These are phyloP conservation scores for Gossypium aridum DNA, from an alignment of 441 rosid genomes.

Conservation along the genomic window DNA sequence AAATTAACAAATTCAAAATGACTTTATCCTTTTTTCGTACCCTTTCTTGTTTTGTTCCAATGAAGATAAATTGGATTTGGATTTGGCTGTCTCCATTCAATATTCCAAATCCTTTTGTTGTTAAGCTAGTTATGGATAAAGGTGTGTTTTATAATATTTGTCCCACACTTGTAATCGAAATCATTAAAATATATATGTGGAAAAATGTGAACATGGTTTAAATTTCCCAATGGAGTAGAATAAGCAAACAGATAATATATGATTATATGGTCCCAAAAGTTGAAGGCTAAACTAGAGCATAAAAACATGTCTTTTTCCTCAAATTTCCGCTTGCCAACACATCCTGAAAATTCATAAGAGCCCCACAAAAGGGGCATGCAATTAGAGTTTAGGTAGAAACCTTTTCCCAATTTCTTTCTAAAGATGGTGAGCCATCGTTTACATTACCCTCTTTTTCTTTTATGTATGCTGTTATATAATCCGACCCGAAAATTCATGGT, in stretches of 20 bases:
- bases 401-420: background rate
- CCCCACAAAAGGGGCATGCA: background rate
- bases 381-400: background rate
- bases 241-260: background rate
- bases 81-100: too few species aligned
- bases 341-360: background rate
- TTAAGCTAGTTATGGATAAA: too few species aligned
- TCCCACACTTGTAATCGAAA: background rate
- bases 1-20: too few species aligned
- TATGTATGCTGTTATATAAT: too few species aligned
- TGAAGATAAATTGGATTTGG: too few species aligned
- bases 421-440: too few species aligned
- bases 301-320: background rate
- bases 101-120: too few species aligned
- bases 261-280: background rate
- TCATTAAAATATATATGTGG: background rate
- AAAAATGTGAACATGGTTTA: background rate
- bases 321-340: background rate
- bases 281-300: background rate
- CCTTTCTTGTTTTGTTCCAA: too few species aligned
- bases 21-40: too few species aligned
- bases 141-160: background rate
- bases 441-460: background rate
- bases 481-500: too few species aligned
- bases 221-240: background rate